phyloP scores from a whole-genome alignment of 2,329 filamentous ascomycete species.

The Alternaria postmessia region DNA sequence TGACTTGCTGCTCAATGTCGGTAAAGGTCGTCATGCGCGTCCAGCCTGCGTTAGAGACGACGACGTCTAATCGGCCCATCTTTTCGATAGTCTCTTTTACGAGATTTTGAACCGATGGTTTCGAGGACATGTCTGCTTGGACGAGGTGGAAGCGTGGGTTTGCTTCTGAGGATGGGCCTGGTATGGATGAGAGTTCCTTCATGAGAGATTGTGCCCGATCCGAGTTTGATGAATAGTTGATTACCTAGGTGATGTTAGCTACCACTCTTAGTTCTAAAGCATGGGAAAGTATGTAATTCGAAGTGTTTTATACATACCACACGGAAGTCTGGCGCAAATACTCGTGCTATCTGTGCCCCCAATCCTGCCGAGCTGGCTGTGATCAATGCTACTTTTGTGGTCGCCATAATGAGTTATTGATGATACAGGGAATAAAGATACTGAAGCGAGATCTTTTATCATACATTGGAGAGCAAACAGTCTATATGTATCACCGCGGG shows the following conservation, averaged over 20 bases:
- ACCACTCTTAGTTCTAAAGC: not conserved
- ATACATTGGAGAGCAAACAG: not conserved
- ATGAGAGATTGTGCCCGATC: constrained; percentile 52
- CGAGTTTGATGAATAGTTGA: constrained; percentile 59
- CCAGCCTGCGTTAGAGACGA: constrained; percentile 65
- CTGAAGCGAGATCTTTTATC: not conserved
- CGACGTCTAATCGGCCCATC: constrained; percentile 59
- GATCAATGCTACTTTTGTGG: constrained; percentile 57
- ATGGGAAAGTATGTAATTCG: not conserved
- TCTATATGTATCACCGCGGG: constrained; percentile 2
- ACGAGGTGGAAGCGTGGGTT: constrained; percentile 54
- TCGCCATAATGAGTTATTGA: constrained; percentile 35
- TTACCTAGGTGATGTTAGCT: constrained; percentile 42
- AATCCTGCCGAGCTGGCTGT: constrained; percentile 60
- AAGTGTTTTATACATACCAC: constrained; percentile 44
- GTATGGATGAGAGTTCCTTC: constrained; percentile 52
- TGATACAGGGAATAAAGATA: not conserved
- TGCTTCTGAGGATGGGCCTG: constrained; percentile 35
- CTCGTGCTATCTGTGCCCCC: constrained; percentile 58
- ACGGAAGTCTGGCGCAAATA: constrained; percentile 57
- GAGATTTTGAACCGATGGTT: constrained; percentile 53
- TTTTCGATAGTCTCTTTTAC: constrained; percentile 54
- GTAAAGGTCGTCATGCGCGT: constrained; percentile 67
- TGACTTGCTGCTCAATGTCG: constrained; percentile 66
- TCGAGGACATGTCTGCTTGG: constrained; percentile 57